phyloP scores from a whole-genome alignment of 2,329 filamentous ascomycete species.

The Claviceps arundinis region DNA sequence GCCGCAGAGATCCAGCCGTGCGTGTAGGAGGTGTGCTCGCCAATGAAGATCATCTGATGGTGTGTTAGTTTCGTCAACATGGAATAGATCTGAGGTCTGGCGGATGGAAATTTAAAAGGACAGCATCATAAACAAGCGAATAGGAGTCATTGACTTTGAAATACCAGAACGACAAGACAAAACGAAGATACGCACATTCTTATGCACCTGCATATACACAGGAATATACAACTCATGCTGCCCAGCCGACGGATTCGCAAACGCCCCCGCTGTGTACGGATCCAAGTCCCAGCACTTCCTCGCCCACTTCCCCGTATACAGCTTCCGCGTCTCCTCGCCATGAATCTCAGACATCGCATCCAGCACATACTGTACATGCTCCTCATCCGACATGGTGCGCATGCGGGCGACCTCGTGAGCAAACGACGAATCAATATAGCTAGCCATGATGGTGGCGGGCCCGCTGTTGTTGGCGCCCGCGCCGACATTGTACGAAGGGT shows the following conservation, averaged over 20 bases:
- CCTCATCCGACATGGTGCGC: constrained; percentile 31
- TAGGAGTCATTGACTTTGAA: too few species aligned
- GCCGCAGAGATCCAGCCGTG: constrained; percentile 59
- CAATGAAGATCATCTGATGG: constrained; percentile 48
- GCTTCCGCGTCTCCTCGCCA: constrained; percentile 41
- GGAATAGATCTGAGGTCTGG: background rate
- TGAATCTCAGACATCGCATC: constrained; percentile 57
- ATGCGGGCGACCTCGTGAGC: constrained; percentile 25
- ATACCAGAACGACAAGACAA: too few species aligned
- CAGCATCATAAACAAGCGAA: background rate
- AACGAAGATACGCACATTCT: constrained; percentile 27
- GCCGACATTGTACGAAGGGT: constrained; percentile 50
- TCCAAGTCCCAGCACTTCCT: constrained; percentile 54
- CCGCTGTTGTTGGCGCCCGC: constrained; percentile 28
- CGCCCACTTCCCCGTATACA: constrained; percentile 53
- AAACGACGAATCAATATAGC: constrained; percentile 36
- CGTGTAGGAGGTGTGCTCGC: constrained; percentile 58
- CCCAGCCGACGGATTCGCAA: constrained; percentile 45
- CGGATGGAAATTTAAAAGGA: background rate
- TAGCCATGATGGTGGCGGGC: constrained; percentile 47
- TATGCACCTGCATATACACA: constrained; percentile 57
- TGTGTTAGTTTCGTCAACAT: background rate
- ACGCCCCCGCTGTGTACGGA: constrained; percentile 46
- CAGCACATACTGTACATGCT: constrained; percentile 50
- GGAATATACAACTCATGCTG: constrained; percentile 60